Conservation (phyloP, 2,329 filamentous ascomycete genomes). For the Fusarium sp. region DNA sequence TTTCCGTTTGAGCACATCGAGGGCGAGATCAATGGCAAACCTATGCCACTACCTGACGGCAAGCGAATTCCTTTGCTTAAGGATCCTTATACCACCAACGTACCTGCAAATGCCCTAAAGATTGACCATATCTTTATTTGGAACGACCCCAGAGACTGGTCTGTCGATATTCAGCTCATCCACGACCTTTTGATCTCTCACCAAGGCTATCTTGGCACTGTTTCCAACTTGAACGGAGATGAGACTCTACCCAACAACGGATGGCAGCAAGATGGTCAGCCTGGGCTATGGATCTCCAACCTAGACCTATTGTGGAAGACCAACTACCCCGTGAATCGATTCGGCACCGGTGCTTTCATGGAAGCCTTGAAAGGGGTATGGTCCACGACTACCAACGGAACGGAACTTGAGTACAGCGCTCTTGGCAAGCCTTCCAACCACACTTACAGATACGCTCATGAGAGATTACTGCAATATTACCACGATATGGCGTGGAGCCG, state of each 20-base stretch:
- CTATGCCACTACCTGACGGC: slow-evolving; percentile 50
- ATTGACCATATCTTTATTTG: slow-evolving; percentile 94
- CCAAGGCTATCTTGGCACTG: slow-evolving; percentile 83
- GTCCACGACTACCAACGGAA: slow-evolving; percentile 75
- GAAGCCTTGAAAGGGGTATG: slow-evolving; percentile 85
- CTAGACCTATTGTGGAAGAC: slow-evolving; percentile 92
- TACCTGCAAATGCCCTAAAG: slow-evolving; percentile 66
- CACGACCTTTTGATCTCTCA: slow-evolving; percentile 84
- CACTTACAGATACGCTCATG: slow-evolving; percentile 85
- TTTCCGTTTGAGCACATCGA: slow-evolving; percentile 79
- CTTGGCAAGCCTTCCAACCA: slow-evolving; percentile 85
- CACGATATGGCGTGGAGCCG: slow-evolving; percentile 45
- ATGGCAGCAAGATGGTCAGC: slow-evolving; percentile 87
- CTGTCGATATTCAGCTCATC: slow-evolving; percentile 86
- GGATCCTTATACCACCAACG: slow-evolving; percentile 52
- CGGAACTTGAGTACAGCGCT: slow-evolving; percentile 70
- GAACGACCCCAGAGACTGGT: slow-evolving; percentile 97
- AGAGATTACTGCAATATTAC: slow-evolving; percentile 72
- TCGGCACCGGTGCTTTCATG: slow-evolving; percentile 93
- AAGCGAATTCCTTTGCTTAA: slow-evolving; percentile 50
- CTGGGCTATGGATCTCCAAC: slow-evolving; percentile 88
- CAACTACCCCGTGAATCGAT: slow-evolving; percentile 82
- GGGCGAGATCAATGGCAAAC: slow-evolving; percentile 49
- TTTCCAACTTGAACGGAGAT: slow-evolving; percentile 78
- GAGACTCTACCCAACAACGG: slow-evolving; percentile 74